Conservation (phyloP, 768 basidiomycete species). For the Pholiota conissans region DNA sequence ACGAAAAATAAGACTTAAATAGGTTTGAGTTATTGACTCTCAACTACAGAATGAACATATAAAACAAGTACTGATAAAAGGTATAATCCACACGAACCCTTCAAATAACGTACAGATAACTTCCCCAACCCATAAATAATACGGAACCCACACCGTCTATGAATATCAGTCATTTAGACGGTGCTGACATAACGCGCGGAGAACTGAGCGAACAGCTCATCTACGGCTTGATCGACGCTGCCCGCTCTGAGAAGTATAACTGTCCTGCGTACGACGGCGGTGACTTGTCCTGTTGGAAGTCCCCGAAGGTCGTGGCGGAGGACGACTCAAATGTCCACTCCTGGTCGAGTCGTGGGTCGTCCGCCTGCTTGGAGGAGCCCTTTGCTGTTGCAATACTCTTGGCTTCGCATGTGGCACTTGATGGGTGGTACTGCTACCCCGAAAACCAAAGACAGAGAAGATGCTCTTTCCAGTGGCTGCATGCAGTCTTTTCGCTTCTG, state of each 20-base stretch:
- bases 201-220: conserved; percentile 4
- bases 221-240: conserved; percentile 16
- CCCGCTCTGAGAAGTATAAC: conserved; percentile 5
- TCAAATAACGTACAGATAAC: not conserved
- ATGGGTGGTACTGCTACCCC: conserved; percentile 6
- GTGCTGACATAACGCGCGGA: not conserved
- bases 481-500: conserved; percentile 17
- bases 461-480: conserved; percentile 16
- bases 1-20: too few species aligned
- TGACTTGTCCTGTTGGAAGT: conserved; percentile 10
- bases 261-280: conserved; percentile 9
- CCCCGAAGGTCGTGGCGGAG: conserved; percentile 13
- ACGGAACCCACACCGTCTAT: not conserved
- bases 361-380: not conserved
- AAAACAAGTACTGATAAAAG: not conserved
- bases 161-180: not conserved
- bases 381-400: conserved; percentile 1
- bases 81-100: not conserved
- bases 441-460: conserved; percentile 24
- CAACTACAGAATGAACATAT: too few species aligned
- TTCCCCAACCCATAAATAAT: not conserved
- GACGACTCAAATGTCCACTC: conserved; percentile 11
- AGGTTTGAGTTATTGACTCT: not conserved
- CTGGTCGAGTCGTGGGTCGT: conserved; percentile 6
- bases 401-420: conserved; percentile 3